Conservation (phyloP, 371 early-diverging fungal species). For the Syncephalastrum sp. region DNA sequence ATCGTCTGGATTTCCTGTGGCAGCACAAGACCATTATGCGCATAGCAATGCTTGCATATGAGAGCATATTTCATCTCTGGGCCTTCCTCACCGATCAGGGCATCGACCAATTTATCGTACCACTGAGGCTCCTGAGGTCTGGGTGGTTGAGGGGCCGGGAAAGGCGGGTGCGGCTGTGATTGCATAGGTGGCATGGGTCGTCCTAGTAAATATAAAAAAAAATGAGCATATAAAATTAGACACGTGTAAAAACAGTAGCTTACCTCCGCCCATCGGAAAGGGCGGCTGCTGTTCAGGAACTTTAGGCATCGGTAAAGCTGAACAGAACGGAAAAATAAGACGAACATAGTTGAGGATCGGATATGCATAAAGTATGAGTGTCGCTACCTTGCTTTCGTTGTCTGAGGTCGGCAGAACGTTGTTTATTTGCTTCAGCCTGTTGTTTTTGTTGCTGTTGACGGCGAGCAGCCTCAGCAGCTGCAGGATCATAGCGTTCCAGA, state of each 20-base stretch:
- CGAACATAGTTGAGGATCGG: too few species aligned
- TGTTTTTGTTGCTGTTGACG: conserved; percentile 6
- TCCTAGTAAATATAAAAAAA: too few species aligned
- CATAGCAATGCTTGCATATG: conserved; percentile 84
- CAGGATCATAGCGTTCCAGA: conserved; percentile 68
- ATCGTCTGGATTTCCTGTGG: conserved; percentile 73
- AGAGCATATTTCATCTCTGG: conserved; percentile 86
- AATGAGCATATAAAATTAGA: too few species aligned
- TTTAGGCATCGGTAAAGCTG: too few species aligned
- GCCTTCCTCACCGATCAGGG: conserved; percentile 82
- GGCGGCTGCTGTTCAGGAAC: too few species aligned
- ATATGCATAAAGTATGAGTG: too few species aligned
- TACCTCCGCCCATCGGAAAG: too few species aligned
- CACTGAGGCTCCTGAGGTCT: conserved; percentile 38
- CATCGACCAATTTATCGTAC: conserved; percentile 86
- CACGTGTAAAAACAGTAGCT: too few species aligned
- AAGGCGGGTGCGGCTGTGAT: too few species aligned
- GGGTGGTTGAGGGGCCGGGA: conserved; percentile 5
- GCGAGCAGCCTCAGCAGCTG: conserved; percentile 9
- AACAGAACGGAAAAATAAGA: too few species aligned
- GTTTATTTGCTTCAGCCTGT: not conserved
- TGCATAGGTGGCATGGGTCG: too few species aligned
- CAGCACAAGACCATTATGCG: conserved; percentile 88
- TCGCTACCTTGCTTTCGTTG: conserved; percentile 16
- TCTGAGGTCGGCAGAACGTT: conserved; percentile 3